Percentiles rank a stretch among this genome's conserved stretches.
Conservation (phyloP, 495 filamentous ascomycete species). For the Rhizodiscina lignyota region DNA sequence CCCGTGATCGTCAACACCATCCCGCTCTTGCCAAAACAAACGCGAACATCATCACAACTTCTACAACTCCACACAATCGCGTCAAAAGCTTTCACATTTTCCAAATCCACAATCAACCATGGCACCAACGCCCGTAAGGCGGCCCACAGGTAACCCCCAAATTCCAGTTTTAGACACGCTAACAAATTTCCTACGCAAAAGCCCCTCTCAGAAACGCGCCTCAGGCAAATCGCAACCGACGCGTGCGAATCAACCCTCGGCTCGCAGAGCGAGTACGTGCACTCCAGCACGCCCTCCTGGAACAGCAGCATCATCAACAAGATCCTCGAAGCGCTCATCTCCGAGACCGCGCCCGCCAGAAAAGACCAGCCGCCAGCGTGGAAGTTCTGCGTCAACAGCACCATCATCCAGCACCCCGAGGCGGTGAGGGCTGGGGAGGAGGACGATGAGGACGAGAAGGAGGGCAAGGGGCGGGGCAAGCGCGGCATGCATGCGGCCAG, state of each 20-base stretch:
- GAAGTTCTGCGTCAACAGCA: conserved; percentile 94
- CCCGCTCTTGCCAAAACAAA: no score
- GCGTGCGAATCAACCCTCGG: conserved; percentile 68
- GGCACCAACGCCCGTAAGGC: no score
- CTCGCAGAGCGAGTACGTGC: conserved; percentile 59
- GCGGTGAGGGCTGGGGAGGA: conserved; percentile 20
- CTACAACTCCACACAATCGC: no score
- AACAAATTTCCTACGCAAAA: no score
- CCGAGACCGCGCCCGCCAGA: conserved; percentile 48
- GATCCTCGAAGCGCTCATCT: conserved; percentile 71
- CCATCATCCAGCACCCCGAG: conserved; percentile 76
- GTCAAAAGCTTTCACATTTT: no score
- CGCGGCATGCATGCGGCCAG: conserved; percentile 93
- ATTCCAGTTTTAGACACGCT: no score
- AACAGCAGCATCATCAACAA: conserved; percentile 83
- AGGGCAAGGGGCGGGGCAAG: conserved; percentile 48
- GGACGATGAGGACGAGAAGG: conserved; percentile 21
- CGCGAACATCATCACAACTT: no score
- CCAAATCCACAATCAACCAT: no score
- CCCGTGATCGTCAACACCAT: no score
- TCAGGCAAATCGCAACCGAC: conserved; percentile 66
- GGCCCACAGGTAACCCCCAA: no score
- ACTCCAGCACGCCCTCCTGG: conserved; percentile 63
- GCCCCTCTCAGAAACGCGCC: conserved; percentile 59
- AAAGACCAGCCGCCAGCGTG: conserved; percentile 34